Evolutionary conservation across 768 basidiomycete genomes (phyloP).

Genomic region (Mycena rebaudengoi): DNA sequence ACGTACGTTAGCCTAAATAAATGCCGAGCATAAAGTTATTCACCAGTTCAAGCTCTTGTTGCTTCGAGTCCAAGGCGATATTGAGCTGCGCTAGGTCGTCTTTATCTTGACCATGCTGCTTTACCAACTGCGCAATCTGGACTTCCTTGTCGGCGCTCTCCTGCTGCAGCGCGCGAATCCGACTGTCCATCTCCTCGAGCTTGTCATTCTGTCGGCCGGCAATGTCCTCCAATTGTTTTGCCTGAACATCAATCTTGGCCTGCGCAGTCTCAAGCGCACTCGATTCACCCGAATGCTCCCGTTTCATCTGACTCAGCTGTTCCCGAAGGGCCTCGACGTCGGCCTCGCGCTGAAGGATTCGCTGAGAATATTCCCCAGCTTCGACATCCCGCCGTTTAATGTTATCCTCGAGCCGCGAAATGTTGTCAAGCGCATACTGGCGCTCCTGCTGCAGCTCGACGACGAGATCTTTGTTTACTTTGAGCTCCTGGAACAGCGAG

Average conservation of each 20-base stretch:
- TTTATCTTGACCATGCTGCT: slow-evolving; percentile 70
- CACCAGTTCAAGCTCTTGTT: slow-evolving; percentile 92
- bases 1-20: background rate
- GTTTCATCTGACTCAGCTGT: slow-evolving; percentile 59
- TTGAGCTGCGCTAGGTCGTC: slow-evolving; percentile 85
- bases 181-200: slow-evolving; percentile 64
- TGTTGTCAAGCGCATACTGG: slow-evolving; percentile 59
- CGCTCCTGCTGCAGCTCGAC: slow-evolving; percentile 61
- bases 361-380: slow-evolving; percentile 53
- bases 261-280: slow-evolving; percentile 61
- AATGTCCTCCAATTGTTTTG: slow-evolving; percentile 53
- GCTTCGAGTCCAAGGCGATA: slow-evolving; percentile 92
- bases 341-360: slow-evolving; percentile 55
- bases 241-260: slow-evolving; percentile 54
- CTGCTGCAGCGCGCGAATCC: slow-evolving; percentile 75
- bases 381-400: slow-evolving; percentile 64
- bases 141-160: slow-evolving; percentile 88
- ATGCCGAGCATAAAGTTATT: slow-evolving; percentile 45
- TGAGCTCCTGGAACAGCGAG: slow-evolving; percentile 52
- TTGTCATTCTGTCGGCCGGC: slow-evolving; percentile 67
- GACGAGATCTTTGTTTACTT: slow-evolving; percentile 63
- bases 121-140: slow-evolving; percentile 73
- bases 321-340: slow-evolving; percentile 63
- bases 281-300: slow-evolving; percentile 60
- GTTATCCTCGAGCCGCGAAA: slow-evolving; percentile 63